A percentile compares a stretch with the other conserved stretches of the same genome.
Evolutionary conservation across 495 filamentous ascomycete genomes (phyloP).

Genomic region (Cudoniella acicularis): DNA sequence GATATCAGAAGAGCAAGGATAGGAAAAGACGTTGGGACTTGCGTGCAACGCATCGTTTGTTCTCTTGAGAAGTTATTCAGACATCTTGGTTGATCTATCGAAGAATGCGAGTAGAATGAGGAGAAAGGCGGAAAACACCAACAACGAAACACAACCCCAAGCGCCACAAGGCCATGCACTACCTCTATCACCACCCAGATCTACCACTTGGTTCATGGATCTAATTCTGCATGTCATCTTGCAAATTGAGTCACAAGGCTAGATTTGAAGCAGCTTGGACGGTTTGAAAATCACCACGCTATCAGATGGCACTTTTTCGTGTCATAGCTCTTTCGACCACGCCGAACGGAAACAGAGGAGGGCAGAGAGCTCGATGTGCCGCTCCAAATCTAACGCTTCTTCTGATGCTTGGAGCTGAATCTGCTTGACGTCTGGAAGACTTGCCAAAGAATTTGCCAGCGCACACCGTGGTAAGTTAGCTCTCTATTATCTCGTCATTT

Average conservation of each 20-base stretch:
- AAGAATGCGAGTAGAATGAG: background rate
- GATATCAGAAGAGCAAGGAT: slow-evolving; percentile 38
- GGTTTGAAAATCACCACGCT: background rate
- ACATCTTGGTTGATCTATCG: slow-evolving; percentile 4
- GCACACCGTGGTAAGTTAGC: background rate
- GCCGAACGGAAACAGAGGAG: too few relatives aligned
- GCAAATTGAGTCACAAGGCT: background rate
- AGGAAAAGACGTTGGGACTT: slow-evolving; percentile 18
- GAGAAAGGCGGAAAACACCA: background rate
- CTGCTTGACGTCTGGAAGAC: background rate
- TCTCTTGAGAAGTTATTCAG: slow-evolving; percentile 4
- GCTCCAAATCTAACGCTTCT: too few relatives aligned
- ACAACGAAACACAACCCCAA: too few relatives aligned
- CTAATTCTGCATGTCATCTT: too few relatives aligned
- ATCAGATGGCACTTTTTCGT: too few relatives aligned
- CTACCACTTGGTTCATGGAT: too few relatives aligned
- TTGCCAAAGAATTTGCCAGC: background rate
- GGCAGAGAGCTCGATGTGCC: too few relatives aligned
- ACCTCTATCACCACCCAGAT: too few relatives aligned
- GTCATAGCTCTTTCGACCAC: too few relatives aligned
- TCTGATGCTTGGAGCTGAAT: background rate
- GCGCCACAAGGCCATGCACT: too few relatives aligned
- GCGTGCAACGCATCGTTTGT: slow-evolving; percentile 18
- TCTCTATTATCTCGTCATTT: background rate
- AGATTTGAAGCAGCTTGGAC: background rate